These are phyloP conservation scores for Fraxinus latifolia DNA, from an alignment of 305 asterid genomes.

Conservation along the genomic window DNA sequence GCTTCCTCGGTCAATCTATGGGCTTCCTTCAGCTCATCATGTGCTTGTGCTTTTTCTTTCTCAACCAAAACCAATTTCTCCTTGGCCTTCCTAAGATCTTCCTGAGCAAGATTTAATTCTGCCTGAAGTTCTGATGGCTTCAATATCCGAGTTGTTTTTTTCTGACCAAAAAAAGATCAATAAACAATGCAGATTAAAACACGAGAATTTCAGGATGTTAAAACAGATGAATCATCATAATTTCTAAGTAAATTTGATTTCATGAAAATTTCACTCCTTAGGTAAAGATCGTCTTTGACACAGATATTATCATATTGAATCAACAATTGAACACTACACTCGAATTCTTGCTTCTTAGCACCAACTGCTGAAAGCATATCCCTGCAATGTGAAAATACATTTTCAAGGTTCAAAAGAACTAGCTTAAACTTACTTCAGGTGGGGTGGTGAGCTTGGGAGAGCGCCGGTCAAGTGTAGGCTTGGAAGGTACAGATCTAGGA, in stretches of 20 bases:
- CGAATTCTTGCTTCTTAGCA: background rate
- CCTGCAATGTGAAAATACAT: background rate
- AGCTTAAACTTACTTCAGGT: slow-evolving; percentile 64
- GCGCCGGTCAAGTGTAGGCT: slow-evolving; percentile 62
- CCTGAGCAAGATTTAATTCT: slow-evolving; percentile 64
- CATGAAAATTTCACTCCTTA: background rate
- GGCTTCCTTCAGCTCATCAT: slow-evolving; percentile 29
- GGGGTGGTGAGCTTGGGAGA: slow-evolving; percentile 67
- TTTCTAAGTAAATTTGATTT: background rate
- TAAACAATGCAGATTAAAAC: slow-evolving; percentile 18
- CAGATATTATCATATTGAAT: background rate
- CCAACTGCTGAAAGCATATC: slow-evolving; percentile 5
- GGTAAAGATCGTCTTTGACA: background rate
- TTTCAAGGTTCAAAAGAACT: background rate
- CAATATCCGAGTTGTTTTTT: slow-evolving; percentile 54
- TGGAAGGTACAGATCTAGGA: slow-evolving; percentile 65
- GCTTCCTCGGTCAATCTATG: slow-evolving; percentile 26
- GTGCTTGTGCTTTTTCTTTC: slow-evolving; percentile 54
- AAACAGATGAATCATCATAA: slow-evolving; percentile 4
- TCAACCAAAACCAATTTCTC: slow-evolving; percentile 62
- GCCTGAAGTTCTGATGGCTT: slow-evolving; percentile 78
- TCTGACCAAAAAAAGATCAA: slow-evolving; percentile 41
- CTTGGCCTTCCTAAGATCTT: slow-evolving; percentile 78
- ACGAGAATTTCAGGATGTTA: background rate
- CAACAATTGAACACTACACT: background rate